Conservation (phyloP, 352 stramenopile genomes). For the Sclerospora graminicola region DNA sequence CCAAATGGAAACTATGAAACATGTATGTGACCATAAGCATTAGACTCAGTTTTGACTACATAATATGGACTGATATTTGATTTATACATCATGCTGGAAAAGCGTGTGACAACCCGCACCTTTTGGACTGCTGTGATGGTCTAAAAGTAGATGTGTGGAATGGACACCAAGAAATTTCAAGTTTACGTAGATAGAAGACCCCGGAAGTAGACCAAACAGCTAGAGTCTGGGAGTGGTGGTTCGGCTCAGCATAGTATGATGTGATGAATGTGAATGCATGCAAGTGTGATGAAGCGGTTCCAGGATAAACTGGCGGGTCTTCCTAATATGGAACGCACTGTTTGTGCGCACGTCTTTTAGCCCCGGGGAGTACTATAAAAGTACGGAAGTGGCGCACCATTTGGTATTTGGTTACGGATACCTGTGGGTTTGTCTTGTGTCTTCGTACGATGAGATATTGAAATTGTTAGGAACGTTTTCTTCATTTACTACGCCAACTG, state of each 20-base stretch:
- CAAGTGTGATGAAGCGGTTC: no score
- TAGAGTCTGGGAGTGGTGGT: no score
- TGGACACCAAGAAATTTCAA: no score
- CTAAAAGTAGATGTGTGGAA: no score
- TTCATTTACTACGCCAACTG: neutral
- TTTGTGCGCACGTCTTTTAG: slow-evolving; percentile 84
- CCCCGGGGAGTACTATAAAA: slow-evolving; percentile 86
- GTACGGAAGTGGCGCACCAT: slow-evolving; percentile 75
- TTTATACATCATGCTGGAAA: slow-evolving; percentile 19
- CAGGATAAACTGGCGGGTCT: no score
- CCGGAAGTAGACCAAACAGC: no score
- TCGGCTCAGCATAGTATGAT: no score
- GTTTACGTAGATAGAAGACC: no score
- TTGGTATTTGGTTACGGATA: slow-evolving; percentile 81
- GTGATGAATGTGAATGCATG: no score
- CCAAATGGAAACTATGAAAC: slow-evolving; percentile 28
- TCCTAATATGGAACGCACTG: slow-evolving; percentile 72
- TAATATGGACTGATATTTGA: neutral
- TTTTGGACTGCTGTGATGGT: slow-evolving; percentile 45
- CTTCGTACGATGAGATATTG: neutral
- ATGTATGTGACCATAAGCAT: slow-evolving; percentile 7
- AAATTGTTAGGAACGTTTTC: neutral
- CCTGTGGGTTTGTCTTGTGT: slow-evolving; percentile 27
- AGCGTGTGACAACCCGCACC: slow-evolving; percentile 19
- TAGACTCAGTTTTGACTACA: slow-evolving; percentile 16